A percentile compares a stretch with the other conserved stretches of the same genome.
Conservation (phyloP, 306 rosid species). For the Cucurbita moschata region DNA sequence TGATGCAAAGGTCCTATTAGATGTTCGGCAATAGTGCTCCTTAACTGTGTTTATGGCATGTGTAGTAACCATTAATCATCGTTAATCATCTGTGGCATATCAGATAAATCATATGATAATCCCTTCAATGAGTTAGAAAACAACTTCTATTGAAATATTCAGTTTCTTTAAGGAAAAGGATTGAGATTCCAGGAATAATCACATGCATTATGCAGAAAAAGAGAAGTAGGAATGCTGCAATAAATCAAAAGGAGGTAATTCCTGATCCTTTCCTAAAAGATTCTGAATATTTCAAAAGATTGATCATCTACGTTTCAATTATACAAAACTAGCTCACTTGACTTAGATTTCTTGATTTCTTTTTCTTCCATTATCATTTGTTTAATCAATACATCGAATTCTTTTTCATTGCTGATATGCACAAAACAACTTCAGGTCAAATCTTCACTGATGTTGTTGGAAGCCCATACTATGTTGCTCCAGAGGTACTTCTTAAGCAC, state of each 20-base stretch:
- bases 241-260: not conserved
- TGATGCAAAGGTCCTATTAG: not conserved
- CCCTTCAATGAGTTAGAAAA: not conserved
- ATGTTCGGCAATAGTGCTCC: not conserved
- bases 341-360: not conserved
- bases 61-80: not conserved
- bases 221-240: not conserved
- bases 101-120: not conserved
- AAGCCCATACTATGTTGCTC: constrained; percentile 75
- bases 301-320: not conserved
- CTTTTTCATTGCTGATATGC: constrained; percentile 7
- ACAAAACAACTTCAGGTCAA: constrained; percentile 31
- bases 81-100: not conserved
- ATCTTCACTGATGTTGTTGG: constrained; percentile 69
- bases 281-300: not conserved
- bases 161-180: constrained; percentile 3
- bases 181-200: not conserved
- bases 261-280: not conserved
- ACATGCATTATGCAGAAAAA: not conserved
- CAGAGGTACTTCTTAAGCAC: constrained; percentile 73
- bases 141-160: not conserved
- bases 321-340: not conserved
- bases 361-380: not conserved
- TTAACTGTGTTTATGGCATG: not conserved
- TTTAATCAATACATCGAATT: not conserved